Base-by-base conservation (phyloP, 805 yeast species). In the Lachancea sp. region DNA sequence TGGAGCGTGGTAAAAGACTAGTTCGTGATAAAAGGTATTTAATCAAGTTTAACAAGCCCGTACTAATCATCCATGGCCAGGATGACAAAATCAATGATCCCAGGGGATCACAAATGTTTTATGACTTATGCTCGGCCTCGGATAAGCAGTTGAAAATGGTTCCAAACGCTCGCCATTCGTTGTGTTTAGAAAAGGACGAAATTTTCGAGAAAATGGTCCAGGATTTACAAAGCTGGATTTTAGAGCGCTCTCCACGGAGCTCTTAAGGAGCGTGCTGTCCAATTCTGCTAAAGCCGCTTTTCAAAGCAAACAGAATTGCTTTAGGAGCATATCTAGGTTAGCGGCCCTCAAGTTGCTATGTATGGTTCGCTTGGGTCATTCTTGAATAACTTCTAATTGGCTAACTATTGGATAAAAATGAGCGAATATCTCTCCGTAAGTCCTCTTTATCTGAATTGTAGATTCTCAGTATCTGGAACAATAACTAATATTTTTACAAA, bases 61-160 rank as follows among this genome's bases (percentile, higher is more conserved):
- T 82, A 3, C 56, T 79, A 22, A 61, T 83, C 8, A 49, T 75
- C 31, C 90, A 83, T 55, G 88, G 90, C 22, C 64, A 67, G 7
- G 63, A 59, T n/a, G 94, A 84, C 56, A 60, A 69, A 26, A 70
- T 83, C 49, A 83, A 81, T 55, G 76, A 72, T 55, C 59, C 66
- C 29, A 60, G 65, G 13, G 77, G 72, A 4, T 65, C 80, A 15
- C 55, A 65, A 42, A 50, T 58, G 40, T 78, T 77, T 41, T 52
- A 65, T 34, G 43, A 60, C 13, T 54, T 63, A 42, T 61, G 67
- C 28, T 57, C 58, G 33, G 39, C 49, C 4, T 22, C 31, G 0
- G 62, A 58, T 39, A 56, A 57, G 32, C 35, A 43, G 15, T 43
- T 60, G 31, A 44, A 47, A 18, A 20, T 54, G 3, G 51, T 54